These are phyloP conservation scores for Dimargaris cristalligena DNA, from an alignment of 192 early-diverging fungal genomes.

Conservation along the genomic window DNA sequence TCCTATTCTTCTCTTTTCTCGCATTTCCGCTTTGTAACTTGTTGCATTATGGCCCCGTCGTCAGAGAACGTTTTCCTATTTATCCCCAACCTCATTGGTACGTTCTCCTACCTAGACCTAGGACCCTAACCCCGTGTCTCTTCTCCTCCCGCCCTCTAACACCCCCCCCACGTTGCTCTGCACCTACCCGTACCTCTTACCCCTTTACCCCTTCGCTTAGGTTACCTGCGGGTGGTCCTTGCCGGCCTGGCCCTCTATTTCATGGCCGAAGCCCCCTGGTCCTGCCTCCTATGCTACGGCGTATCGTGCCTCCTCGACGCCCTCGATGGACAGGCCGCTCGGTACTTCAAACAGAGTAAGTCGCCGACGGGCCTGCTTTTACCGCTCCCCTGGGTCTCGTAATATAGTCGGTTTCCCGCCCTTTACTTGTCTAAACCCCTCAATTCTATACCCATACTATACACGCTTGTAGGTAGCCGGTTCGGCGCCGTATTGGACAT, in stretches of 20 bases:
- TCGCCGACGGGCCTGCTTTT: not conserved
- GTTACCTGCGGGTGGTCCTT: conserved; percentile 75
- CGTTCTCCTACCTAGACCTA: not conserved
- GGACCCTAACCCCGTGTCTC: not conserved
- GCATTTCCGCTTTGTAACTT: not conserved
- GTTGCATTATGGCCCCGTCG: not conserved
- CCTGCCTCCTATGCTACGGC: conserved; percentile 62
- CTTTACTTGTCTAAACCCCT: not conserved
- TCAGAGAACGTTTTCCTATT: conserved; percentile 5
- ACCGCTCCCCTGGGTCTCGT: not conserved
- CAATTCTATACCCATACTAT: not conserved
- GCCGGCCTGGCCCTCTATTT: conserved; percentile 51
- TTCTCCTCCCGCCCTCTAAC: not conserved
- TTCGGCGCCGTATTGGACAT: conserved; percentile 98
- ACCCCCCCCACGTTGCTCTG: not conserved
- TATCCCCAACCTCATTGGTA: conserved; percentile 9
- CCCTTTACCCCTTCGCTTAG: conserved; percentile 17
- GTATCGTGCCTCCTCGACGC: conserved; percentile 88
- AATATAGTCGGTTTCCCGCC: not conserved
- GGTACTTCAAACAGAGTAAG: conserved; percentile 80
- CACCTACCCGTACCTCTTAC: not conserved
- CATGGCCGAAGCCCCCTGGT: conserved; percentile 55
- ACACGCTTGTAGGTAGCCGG: conserved; percentile 38
- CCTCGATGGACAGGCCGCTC: conserved; percentile 86
- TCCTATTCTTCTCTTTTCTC: not conserved